Evolutionary conservation across 176 grass and related monocot genomes (phyloP), one percentile per base, ranked within the genome.

Genomic region (Canna indica): DNA sequence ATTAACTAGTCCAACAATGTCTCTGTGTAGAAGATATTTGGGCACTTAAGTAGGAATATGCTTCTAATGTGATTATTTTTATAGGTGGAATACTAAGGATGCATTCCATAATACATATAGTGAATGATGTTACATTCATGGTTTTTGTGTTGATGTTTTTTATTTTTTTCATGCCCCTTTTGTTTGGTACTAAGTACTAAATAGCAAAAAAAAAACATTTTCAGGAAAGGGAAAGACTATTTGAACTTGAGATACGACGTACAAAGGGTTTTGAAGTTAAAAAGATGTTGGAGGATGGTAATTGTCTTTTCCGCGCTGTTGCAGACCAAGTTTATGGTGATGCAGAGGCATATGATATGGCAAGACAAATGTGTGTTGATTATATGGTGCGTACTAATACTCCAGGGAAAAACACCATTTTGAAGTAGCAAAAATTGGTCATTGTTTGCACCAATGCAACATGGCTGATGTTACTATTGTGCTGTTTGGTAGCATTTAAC

Each of bases 281-380:
- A 83, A 93, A 80, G 72, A 99, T 94, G 95, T 75, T 81, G 10
- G 74, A 81, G 70, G 95, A 99, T 30, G 95, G 95, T 20, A 99
- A 99, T 84, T 99, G 95, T 71, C 79, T 99, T 36, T 99, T 99
- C 76, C 91, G 95, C 69, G 89, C 95, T 47, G 90, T 99, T 68
- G 95, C 95, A 44, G 95, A 99, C 81, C 95, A 99, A 85, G 95
- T 99, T 69, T 99, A 99, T 65, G 95, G 95, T 80, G 95, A 99
- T 36, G 58, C 86, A 68, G 95, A 99, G 88, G 61, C 76, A 77
- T 94, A 90, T 84, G 95, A 99, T 46, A 85, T 90, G 90, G 82
- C 87, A 67, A 94, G 95, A 64, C 90, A 99, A 70, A 90, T 99
- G 90, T 93, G 90, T 66, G 83, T 99, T 79, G 95, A 99, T 75